Evolutionary conservation across 1,139 yeast genomes (phyloP).

Genomic region (Saccharomyces hybrid): DNA sequence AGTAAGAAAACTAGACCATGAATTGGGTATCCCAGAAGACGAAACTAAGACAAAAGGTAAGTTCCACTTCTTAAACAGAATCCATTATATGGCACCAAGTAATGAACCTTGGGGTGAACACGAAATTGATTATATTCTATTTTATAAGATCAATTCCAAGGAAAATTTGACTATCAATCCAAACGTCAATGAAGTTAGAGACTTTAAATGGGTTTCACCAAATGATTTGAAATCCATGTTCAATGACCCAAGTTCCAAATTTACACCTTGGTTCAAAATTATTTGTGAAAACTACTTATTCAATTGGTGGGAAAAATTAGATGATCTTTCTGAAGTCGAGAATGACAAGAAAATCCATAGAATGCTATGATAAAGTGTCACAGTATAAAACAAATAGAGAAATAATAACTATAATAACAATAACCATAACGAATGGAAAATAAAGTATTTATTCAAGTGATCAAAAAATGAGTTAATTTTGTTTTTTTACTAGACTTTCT

Average conservation of each 20-base stretch:
- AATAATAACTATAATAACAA: neutral
- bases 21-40: constrained; percentile 77
- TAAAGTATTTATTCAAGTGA: neutral
- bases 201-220: constrained; percentile 63
- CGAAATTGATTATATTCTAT: constrained; percentile 89
- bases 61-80: constrained; percentile 82
- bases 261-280: constrained; percentile 97
- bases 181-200: constrained; percentile 79
- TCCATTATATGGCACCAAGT: constrained; percentile 85
- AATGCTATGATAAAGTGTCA: constrained; percentile 20
- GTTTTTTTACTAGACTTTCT: neutral
- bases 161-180: constrained; percentile 39
- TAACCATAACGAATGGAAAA: neutral
- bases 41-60: constrained; percentile 31
- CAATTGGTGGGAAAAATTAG: constrained; percentile 86
- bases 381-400: neutral
- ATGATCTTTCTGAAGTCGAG: constrained; percentile 34
- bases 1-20: constrained; percentile 84
- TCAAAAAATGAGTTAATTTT: neutral
- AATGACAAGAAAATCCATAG: constrained; percentile 30
- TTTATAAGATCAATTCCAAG: constrained; percentile 56
- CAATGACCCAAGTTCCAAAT: constrained; percentile 49
- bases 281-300: constrained; percentile 86
- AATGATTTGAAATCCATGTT: constrained; percentile 70
- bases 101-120: constrained; percentile 94